phyloP scores from a whole-genome alignment of 2,329 filamentous ascomycete species.

The Phaeoacremonium minimum region DNA sequence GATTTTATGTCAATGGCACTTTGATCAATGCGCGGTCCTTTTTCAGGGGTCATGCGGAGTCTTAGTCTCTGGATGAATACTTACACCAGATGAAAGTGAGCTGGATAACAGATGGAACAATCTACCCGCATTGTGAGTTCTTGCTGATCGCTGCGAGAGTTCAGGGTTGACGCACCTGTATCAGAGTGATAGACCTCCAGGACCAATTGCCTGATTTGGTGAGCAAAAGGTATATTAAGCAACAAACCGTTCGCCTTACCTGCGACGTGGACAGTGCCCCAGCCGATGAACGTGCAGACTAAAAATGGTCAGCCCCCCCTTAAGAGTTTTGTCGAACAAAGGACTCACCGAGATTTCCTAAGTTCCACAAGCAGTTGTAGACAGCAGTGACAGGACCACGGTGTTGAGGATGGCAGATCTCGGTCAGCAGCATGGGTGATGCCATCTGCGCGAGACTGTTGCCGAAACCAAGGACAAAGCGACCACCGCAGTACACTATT shows the following conservation, averaged over 20 bases:
- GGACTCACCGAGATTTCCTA: conserved; percentile 37
- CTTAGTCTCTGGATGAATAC: too few relatives aligned
- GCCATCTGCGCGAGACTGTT: conserved; percentile 61
- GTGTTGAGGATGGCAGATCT: conserved; percentile 66
- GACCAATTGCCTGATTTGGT: not conserved
- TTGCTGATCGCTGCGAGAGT: not conserved
- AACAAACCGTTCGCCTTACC: too few relatives aligned
- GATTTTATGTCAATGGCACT: too few relatives aligned
- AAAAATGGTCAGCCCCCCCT: conserved; percentile 15
- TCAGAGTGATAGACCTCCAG: conserved; percentile 9
- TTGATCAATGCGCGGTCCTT: too few relatives aligned
- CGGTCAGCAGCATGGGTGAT: conserved; percentile 59
- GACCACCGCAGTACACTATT: conserved; percentile 54
- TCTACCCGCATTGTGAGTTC: too few relatives aligned
- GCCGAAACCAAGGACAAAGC: conserved; percentile 64
- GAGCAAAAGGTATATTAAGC: too few relatives aligned
- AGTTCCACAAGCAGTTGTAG: conserved; percentile 66
- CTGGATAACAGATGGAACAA: conserved; percentile 45
- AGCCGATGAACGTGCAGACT: conserved; percentile 3
- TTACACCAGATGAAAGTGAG: conserved; percentile 57
- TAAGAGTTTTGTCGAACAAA: not conserved
- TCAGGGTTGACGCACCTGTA: conserved; percentile 4
- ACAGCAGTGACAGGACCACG: conserved; percentile 60
- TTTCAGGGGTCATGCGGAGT: too few relatives aligned
- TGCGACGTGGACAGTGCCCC: conserved; percentile 1